A percentile compares a stretch with the other conserved stretches of the same genome.
These are phyloP conservation scores for Tetrahymena thermophila DNA, from an alignment of 73 alveolate genomes.

Conservation along the genomic window DNA sequence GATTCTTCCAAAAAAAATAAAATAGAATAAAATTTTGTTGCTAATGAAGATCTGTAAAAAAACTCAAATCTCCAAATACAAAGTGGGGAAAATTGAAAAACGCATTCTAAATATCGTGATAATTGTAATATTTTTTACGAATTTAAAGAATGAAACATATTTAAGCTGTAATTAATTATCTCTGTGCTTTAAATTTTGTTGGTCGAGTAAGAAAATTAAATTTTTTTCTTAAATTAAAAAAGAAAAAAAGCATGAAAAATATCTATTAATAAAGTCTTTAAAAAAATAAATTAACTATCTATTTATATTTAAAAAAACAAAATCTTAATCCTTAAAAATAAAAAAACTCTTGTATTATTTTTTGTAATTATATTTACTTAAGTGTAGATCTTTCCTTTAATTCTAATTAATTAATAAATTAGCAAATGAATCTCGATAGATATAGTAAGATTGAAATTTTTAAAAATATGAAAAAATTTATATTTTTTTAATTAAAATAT, in stretches of 20 bases:
- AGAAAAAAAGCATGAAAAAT: no score
- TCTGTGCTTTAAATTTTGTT: no score
- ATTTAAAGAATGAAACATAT: neutral
- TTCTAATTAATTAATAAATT: no score
- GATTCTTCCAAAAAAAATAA: neutral
- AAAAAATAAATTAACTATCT: neutral
- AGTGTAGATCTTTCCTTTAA: neutral
- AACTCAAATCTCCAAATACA: neutral
- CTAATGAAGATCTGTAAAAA: neutral
- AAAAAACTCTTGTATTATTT: neutral
- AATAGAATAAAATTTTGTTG: neutral
- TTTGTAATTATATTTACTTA: neutral
- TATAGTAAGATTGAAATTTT: no score
- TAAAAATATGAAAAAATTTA: no score
- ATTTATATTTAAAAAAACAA: no score
- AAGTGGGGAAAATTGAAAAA: neutral
- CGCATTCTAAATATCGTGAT: neutral
- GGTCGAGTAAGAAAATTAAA: no score
- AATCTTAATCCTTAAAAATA: neutral
- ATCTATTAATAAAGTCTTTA: neutral
- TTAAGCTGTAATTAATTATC: neutral
- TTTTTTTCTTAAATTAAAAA: no score
- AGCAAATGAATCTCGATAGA: no score
- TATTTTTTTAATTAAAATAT: no score
- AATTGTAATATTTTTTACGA: neutral